Percentiles rank a stretch among this genome's conserved stretches.
Conservation (phyloP, 202 grass and related monocot species). For the Bolboschoenoplectus hybrid region DNA sequence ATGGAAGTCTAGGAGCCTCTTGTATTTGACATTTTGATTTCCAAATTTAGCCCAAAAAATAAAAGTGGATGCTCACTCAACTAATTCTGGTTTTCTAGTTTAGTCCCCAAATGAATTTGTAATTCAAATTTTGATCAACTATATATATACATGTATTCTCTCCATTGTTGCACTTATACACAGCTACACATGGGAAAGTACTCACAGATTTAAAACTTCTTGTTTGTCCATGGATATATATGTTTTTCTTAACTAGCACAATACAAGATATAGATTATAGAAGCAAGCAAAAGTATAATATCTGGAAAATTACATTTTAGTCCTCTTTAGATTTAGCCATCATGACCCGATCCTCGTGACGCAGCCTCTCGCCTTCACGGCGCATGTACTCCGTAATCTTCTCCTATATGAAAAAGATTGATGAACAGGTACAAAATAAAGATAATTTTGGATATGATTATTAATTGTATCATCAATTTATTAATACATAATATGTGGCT, state of each 20-base stretch:
- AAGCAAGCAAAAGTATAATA: background rate
- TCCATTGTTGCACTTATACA: too few relatives aligned
- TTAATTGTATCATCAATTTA: background rate
- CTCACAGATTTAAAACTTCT: background rate
- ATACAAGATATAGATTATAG: background rate
- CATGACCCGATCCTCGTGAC: conserved; percentile 33
- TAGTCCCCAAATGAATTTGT: too few relatives aligned
- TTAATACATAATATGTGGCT: background rate
- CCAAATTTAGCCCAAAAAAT: too few relatives aligned
- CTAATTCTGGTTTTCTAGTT: too few relatives aligned
- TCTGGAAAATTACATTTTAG: conserved; percentile 5
- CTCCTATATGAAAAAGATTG: conserved; percentile 21
- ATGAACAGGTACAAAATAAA: background rate
- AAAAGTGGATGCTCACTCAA: background rate
- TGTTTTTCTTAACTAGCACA: background rate
- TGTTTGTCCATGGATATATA: background rate
- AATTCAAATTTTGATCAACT: too few relatives aligned
- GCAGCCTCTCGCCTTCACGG: conserved; percentile 42
- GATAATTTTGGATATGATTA: background rate
- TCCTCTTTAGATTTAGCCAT: conserved; percentile 21
- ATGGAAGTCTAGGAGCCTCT: too few relatives aligned
- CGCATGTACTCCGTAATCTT: conserved; percentile 38
- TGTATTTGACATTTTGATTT: too few relatives aligned
- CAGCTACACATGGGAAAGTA: too few relatives aligned
- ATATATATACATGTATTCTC: too few relatives aligned